These are phyloP conservation scores for Kappamyces sp. DNA, from an alignment of 192 early-diverging fungal genomes.

Conservation along the genomic window DNA sequence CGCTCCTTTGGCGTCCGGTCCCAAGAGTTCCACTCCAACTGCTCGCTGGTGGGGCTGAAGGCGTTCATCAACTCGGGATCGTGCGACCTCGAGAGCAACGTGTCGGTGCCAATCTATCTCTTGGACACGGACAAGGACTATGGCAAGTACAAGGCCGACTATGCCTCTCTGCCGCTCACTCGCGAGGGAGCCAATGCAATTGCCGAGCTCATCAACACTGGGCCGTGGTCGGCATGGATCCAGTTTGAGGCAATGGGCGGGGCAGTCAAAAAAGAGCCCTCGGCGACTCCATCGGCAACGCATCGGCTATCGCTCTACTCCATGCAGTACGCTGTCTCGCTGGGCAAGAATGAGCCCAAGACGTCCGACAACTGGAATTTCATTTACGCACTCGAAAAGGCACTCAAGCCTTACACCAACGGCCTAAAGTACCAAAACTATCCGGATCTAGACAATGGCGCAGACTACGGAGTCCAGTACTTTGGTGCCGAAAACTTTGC, in stretches of 20 bases:
- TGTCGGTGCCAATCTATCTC: conserved; percentile 1
- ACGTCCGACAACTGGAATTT: conserved; percentile 1
- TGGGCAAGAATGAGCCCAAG: background rate
- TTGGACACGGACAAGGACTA: conserved; percentile 6
- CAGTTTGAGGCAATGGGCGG: conserved; percentile 16
- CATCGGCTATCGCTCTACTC: background rate
- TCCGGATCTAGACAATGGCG: conserved; percentile 17
- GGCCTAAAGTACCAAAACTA: conserved; percentile 24
- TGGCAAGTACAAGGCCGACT: conserved; percentile 7
- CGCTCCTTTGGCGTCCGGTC: background rate
- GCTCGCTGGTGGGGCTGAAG: background rate
- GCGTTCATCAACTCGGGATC: conserved; percentile 6
- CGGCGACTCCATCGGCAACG: background rate
- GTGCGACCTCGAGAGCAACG: background rate
- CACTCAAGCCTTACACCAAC: conserved; percentile 16
- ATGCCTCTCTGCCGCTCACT: background rate
- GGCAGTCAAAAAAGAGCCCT: background rate
- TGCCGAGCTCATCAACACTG: background rate
- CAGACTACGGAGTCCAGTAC: conserved; percentile 7
- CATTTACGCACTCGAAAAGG: conserved; percentile 1
- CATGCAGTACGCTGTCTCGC: conserved; percentile 17
- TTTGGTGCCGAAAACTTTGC: conserved; percentile 16
- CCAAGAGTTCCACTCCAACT: conserved; percentile 1
- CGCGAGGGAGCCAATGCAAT: background rate
- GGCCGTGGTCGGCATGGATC: conserved; percentile 17